Evolutionary conservation across 768 basidiomycete species (phyloP).

Genomic region (Lepiota subincarnata): DNA sequence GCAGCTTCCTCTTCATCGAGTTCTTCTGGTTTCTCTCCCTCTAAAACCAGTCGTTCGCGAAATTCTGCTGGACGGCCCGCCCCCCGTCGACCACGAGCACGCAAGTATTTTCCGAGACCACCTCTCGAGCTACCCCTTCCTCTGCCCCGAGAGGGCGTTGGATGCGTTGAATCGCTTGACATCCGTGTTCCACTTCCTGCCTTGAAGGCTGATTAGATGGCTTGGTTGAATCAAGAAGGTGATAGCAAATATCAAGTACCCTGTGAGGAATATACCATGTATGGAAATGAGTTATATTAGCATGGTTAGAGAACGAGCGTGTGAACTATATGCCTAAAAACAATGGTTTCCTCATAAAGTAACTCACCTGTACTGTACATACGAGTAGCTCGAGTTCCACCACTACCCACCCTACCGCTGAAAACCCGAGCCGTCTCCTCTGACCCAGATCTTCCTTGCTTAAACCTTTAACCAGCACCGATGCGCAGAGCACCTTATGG

Average conservation of each 20-base stretch:
- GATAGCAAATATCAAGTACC: not conserved
- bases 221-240: not conserved
- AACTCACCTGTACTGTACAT: too few species aligned
- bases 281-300: too few species aligned
- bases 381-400: too few species aligned
- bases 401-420: too few species aligned
- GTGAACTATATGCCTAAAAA: too few species aligned
- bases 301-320: too few species aligned
- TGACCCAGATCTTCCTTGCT: too few species aligned
- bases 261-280: too few species aligned
- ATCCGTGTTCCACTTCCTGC: not conserved
- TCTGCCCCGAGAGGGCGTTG: slow-evolving; percentile 32
- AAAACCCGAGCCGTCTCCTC: too few species aligned
- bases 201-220: not conserved
- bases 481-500: too few species aligned
- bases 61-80: slow-evolving; percentile 65
- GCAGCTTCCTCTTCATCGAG: slow-evolving; percentile 46
- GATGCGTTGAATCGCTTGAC: slow-evolving; percentile 8
- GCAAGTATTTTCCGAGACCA: slow-evolving; percentile 69
- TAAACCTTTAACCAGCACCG: too few species aligned
- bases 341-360: too few species aligned
- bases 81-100: slow-evolving; percentile 60
- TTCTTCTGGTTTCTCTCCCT: slow-evolving; percentile 47
- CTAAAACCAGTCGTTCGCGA: slow-evolving; percentile 52
- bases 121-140: slow-evolving; percentile 60